Evolutionary conservation across 2,329 filamentous ascomycete species (phyloP).

Genomic region (Fusarium siculi): DNA sequence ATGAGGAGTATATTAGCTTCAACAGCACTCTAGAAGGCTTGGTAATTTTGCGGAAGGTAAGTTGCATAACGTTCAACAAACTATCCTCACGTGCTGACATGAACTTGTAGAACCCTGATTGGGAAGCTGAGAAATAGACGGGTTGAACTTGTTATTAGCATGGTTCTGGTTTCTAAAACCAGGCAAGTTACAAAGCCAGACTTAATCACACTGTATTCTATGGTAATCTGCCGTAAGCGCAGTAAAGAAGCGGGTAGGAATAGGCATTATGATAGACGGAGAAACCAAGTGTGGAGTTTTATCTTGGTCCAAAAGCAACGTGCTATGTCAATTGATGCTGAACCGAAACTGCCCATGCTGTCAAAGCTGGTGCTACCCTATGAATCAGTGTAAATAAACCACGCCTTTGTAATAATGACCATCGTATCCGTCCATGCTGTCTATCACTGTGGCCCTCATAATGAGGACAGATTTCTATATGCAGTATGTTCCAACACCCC

Average conservation of each 20-base stretch:
- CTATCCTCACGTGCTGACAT: conserved; percentile 22
- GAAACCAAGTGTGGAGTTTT: conserved; percentile 37
- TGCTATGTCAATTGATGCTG: not conserved
- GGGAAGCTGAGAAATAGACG: conserved; percentile 53
- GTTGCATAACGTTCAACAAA: conserved; percentile 37
- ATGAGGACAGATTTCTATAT: conserved; percentile 34
- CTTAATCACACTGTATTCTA: conserved; percentile 49
- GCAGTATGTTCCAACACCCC: conserved; percentile 4
- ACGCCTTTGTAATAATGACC: conserved; percentile 9
- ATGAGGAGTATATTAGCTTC: conserved; percentile 95
- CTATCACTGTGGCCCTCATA: conserved; percentile 25
- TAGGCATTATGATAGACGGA: conserved; percentile 44
- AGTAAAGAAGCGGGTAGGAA: conserved; percentile 33
- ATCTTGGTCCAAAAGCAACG: conserved; percentile 16
- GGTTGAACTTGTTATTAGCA: conserved; percentile 31
- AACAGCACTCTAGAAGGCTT: conserved; percentile 92
- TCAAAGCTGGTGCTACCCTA: not conserved
- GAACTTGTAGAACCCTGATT: conserved; percentile 51
- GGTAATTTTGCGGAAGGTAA: conserved; percentile 96
- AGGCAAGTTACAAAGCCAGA: conserved; percentile 36
- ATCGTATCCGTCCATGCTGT: conserved; percentile 19
- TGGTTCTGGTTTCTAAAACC: conserved; percentile 28
- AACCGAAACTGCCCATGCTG: not conserved
- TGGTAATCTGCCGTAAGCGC: conserved; percentile 46
- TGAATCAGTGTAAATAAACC: conserved; percentile 3